Evolutionary conservation across 495 filamentous ascomycete species (phyloP).

Genomic region (Tetracladium setigerum): DNA sequence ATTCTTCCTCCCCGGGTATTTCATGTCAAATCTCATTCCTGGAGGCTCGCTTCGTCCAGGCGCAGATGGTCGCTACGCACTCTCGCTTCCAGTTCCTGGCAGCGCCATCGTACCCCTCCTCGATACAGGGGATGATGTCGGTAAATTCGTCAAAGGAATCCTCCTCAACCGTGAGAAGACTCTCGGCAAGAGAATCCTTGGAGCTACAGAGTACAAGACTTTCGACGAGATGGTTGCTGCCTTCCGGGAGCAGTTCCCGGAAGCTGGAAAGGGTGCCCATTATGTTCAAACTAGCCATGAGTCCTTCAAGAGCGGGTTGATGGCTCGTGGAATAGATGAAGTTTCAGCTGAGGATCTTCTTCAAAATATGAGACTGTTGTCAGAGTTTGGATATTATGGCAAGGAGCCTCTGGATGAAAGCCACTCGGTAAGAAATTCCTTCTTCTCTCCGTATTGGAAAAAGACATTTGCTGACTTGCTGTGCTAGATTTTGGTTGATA

Average conservation of each 20-base stretch:
- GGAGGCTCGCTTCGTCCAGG: slow-evolving; percentile 24
- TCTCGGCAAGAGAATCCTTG: slow-evolving; percentile 36
- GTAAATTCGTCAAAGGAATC: slow-evolving; percentile 50
- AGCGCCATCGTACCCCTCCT: slow-evolving; percentile 43
- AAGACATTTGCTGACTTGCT: not conserved
- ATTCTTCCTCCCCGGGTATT: slow-evolving; percentile 50
- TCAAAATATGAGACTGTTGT: slow-evolving; percentile 45
- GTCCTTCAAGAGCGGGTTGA: slow-evolving; percentile 36
- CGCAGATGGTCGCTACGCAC: slow-evolving; percentile 23
- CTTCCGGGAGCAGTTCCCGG: slow-evolving; percentile 39
- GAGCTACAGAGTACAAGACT: slow-evolving; percentile 43
- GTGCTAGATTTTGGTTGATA: slow-evolving; percentile 25
- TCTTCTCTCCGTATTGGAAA: not conserved
- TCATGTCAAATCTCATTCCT: slow-evolving; percentile 44
- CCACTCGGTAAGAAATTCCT: slow-evolving; percentile 12
- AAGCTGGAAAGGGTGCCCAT: slow-evolving; percentile 38
- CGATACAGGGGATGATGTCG: slow-evolving; percentile 42
- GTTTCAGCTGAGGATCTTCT: slow-evolving; percentile 39
- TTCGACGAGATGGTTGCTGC: slow-evolving; percentile 35
- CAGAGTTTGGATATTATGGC: slow-evolving; percentile 43
- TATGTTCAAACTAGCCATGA: slow-evolving; percentile 34
- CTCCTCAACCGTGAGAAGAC: slow-evolving; percentile 29
- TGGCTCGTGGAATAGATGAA: slow-evolving; percentile 28
- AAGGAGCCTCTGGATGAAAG: slow-evolving; percentile 30
- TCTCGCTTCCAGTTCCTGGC: slow-evolving; percentile 34